These are phyloP conservation scores for Diaporthe ampelina DNA, from an alignment of 2,329 filamentous ascomycete species.

Conservation along the genomic window DNA sequence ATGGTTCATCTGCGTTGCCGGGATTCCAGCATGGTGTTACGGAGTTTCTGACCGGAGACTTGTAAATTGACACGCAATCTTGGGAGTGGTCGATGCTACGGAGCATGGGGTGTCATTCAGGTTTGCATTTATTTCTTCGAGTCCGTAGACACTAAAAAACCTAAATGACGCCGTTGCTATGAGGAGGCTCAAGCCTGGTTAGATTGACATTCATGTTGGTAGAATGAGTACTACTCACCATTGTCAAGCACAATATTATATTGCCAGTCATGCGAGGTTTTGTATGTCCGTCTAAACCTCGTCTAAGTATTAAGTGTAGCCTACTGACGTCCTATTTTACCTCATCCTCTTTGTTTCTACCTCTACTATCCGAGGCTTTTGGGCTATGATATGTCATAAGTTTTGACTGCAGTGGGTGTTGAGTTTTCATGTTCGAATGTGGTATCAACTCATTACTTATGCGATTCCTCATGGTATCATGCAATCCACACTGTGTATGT, in stretches of 20 bases:
- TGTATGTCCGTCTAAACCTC: too few species aligned
- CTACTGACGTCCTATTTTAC: too few species aligned
- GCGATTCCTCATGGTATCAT: not conserved
- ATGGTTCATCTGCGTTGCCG: conserved; percentile 16
- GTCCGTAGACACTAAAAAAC: not conserved
- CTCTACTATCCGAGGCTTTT: too few species aligned
- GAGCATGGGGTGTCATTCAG: too few species aligned
- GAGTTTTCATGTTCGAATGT: not conserved
- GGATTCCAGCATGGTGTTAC: conserved; percentile 27
- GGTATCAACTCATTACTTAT: not conserved
- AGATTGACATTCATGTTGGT: not conserved
- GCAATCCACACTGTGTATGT: not conserved
- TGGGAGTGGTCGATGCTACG: too few species aligned
- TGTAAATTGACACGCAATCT: not conserved
- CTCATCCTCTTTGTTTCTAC: too few species aligned
- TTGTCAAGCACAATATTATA: not conserved
- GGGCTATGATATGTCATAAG: not conserved
- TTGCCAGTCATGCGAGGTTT: not conserved
- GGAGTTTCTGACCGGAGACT: conserved; percentile 10
- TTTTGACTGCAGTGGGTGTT: not conserved
- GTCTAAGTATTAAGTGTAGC: too few species aligned
- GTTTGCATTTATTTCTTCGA: too few species aligned
- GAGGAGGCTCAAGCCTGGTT: not conserved
- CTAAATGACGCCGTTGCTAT: not conserved
- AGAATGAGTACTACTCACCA: not conserved